These are phyloP conservation scores for Ustilago lituana DNA, from an alignment of 1,284 basidiomycete genomes.

Conservation along the genomic window DNA sequence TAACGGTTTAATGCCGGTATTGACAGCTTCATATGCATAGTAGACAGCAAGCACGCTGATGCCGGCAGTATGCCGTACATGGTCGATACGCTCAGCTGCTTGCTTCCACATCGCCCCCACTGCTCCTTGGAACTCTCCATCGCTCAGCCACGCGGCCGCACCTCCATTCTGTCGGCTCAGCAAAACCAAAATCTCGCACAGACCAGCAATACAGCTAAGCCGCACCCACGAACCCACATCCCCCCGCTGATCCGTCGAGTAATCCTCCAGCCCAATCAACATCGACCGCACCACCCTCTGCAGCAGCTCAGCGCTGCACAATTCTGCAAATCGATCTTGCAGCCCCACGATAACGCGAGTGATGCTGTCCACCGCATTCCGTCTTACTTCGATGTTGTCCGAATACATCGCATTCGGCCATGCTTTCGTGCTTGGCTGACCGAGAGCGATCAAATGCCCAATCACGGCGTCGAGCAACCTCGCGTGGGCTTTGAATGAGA, in stretches of 20 bases:
- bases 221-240: conserved; percentile 98
- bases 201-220: conserved; percentile 75
- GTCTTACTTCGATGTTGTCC: conserved; percentile 73
- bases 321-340: background rate
- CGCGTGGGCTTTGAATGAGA: conserved; percentile 75
- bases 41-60: conserved; percentile 58
- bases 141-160: background rate
- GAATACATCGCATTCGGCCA: conserved; percentile 21
- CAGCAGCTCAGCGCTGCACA: conserved; percentile 5
- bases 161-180: conserved; percentile 55
- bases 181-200: conserved; percentile 72
- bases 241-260: conserved; percentile 90
- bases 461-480: conserved; percentile 72
- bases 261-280: conserved; percentile 81
- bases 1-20: background rate
- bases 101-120: conserved; percentile 81
- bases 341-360: conserved; percentile 55
- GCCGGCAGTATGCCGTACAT: conserved; percentile 83
- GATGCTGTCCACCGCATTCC: conserved; percentile 78
- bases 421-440: conserved; percentile 72
- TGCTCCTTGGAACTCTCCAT: conserved; percentile 24
- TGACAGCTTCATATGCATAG: background rate
- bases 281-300: background rate
- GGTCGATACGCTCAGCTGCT: conserved; percentile 88
- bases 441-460: conserved; percentile 74